Percentiles rank a stretch among this genome's conserved stretches.
Conservation (phyloP, 257 asterid species). For the Capsicum baccatum region DNA sequence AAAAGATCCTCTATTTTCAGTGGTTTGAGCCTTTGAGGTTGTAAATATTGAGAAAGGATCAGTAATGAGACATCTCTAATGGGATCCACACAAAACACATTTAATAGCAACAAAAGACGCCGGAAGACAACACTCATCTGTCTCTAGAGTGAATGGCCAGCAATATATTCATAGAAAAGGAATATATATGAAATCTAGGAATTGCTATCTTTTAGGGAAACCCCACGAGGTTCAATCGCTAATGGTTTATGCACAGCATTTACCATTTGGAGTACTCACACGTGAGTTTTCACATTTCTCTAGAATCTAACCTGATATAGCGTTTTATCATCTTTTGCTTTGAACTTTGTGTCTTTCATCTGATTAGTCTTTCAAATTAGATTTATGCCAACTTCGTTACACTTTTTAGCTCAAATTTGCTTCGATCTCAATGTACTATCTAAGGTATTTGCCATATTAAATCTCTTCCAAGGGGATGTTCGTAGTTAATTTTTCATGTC, state of each 20-base stretch:
- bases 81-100: neutral
- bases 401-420: neutral
- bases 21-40: neutral
- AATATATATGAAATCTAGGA: slow-evolving; percentile 7
- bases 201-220: neutral
- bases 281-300: neutral
- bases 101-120: neutral
- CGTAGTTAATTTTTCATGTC: neutral
- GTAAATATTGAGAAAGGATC: neutral
- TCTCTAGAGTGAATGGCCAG: neutral
- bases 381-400: neutral
- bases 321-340: neutral
- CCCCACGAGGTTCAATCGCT: neutral
- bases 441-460: neutral
- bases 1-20: neutral
- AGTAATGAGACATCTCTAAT: neutral
- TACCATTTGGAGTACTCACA: neutral
- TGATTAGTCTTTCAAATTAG: neutral
- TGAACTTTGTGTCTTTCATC: neutral
- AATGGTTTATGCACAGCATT: neutral
- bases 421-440: neutral
- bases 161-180: slow-evolving; percentile 1
- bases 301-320: neutral
- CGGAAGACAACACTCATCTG: neutral
- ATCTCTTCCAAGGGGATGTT: neutral